Percentiles rank a stretch among this genome's conserved stretches.
Evolutionary conservation across 2,329 filamentous ascomycete species (phyloP).

Genomic region (Cladorrhinum sp.): DNA sequence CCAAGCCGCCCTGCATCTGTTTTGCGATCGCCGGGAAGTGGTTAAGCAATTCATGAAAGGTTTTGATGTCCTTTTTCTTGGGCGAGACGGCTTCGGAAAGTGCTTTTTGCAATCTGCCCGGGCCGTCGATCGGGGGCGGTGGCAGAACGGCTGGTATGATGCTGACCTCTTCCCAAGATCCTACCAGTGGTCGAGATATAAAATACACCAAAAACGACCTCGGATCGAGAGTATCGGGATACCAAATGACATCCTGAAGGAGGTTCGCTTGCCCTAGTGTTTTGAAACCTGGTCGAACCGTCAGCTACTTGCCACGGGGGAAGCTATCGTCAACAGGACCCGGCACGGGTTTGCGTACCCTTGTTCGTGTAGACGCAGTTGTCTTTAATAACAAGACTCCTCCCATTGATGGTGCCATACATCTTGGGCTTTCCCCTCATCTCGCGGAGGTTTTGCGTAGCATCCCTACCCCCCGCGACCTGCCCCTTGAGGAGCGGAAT

Average conservation of each 20-base stretch:
- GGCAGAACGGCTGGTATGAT: constrained; percentile 64
- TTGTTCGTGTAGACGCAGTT: constrained; percentile 93
- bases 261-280: constrained; percentile 84
- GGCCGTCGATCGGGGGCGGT: constrained; percentile 36
- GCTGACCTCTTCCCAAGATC: constrained; percentile 72
- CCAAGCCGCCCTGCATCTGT: constrained; percentile 91
- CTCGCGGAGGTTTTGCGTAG: constrained; percentile 69
- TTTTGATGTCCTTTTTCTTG: constrained; percentile 86
- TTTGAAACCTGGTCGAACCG: constrained; percentile 69
- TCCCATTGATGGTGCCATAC: constrained; percentile 86
- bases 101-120: constrained; percentile 19
- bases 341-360: constrained; percentile 49
- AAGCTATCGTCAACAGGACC: not conserved
- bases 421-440: constrained; percentile 90
- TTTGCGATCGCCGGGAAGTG: constrained; percentile 93
- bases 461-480: constrained; percentile 54
- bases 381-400: constrained; percentile 93
- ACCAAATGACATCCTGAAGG: constrained; percentile 80
- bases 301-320: constrained; percentile 4
- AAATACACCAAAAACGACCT: constrained; percentile 97
- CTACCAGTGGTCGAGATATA: constrained; percentile 84
- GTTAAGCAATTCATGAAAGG: constrained; percentile 83
- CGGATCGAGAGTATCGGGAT: constrained; percentile 82
- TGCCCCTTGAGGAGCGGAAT: constrained; percentile 57
- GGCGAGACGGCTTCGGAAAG: constrained; percentile 43